Evolutionary conservation across 139 green algal genomes (phyloP), one percentile per base, ranked within the genome.

Genomic region (Axilococcus clingmanii): DNA sequence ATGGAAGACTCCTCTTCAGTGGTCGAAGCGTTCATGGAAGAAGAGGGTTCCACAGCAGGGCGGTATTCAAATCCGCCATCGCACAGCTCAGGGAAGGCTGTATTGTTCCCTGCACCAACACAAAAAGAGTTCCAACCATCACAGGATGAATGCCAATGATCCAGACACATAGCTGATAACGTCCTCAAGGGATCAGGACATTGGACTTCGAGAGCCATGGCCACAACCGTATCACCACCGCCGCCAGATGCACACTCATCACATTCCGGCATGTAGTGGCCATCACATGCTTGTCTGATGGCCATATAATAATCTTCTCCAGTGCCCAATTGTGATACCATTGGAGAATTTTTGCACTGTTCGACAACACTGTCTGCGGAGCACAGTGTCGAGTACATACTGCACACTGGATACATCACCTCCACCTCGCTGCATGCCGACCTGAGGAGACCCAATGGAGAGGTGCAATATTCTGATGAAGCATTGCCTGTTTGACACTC

Each of bases 401-500:
- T 16, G 7, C 40, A 48, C 15, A n/a, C 40, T 30, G 27, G 19
- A 28, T 30, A n/a, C n/a, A n/a, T 27, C 5, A 12, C 19, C 27
- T 27, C 19, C 11, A 30, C 9, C 29, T 48, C 40, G 29, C 20
- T 48, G 3, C 40, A 48, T 12, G 40, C 22, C 15, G n/a, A 31
- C 22, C 27, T 31, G n/a, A 48, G 40, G 7, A 48, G 29, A 8
- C 19, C 15, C 19, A 48, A 27, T 0, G 40, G 40, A 28, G 16
- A 5, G 40, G 20, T 31, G 12, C 27, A 17, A 3, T 9, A 8
- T 29, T 48, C 40, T 0, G 40, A n/a, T 12, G 6, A 3, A 11
- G 29, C 29, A 3, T 47, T 27, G 17, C 40, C 59, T 8, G 30
- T 17, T 33, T 61, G 38, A 45, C 59, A 67, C 40, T 54, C 59